Conservation (phyloP, 495 filamentous ascomycete species). For the Talaromyces nanjingensis region DNA sequence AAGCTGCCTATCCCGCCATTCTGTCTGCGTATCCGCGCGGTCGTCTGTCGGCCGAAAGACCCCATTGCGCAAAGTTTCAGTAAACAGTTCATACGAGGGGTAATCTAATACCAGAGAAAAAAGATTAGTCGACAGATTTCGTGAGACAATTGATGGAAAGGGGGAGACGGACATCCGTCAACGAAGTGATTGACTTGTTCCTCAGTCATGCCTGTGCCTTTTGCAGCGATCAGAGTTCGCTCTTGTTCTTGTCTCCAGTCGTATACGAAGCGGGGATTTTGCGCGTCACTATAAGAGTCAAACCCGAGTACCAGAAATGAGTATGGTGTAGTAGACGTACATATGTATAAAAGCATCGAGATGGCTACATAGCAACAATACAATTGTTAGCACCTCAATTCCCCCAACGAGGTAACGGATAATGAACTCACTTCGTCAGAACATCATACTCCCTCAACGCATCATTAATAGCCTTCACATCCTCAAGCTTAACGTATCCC, state of each 20-base stretch:
- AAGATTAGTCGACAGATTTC: neutral
- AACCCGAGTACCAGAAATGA: too few relatives aligned
- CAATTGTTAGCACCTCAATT: neutral
- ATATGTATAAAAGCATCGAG: conserved; percentile 84
- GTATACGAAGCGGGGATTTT: conserved; percentile 72
- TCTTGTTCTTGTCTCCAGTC: conserved; percentile 85
- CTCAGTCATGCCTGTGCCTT: conserved; percentile 72
- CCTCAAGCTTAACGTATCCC: conserved; percentile 54
- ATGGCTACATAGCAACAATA: conserved; percentile 27
- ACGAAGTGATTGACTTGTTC: conserved; percentile 61
- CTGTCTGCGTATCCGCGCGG: conserved; percentile 13
- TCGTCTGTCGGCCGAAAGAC: conserved; percentile 40
- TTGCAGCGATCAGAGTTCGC: conserved; percentile 52
- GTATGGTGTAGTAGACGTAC: conserved; percentile 28
- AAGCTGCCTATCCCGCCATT: conserved; percentile 53
- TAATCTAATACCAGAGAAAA: conserved; percentile 40
- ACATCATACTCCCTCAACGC: conserved; percentile 62
- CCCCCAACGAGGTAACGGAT: too few relatives aligned
- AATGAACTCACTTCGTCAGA: conserved; percentile 60
- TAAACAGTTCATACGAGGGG: conserved; percentile 65
- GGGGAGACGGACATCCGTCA: conserved; percentile 50
- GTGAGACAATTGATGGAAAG: neutral
- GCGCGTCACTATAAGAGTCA: conserved; percentile 53
- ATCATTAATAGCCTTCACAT: conserved; percentile 68
- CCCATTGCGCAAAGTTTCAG: conserved; percentile 57